Evolutionary conservation across 768 basidiomycete species (phyloP).

Genomic region (Kwoniella heveanensis): DNA sequence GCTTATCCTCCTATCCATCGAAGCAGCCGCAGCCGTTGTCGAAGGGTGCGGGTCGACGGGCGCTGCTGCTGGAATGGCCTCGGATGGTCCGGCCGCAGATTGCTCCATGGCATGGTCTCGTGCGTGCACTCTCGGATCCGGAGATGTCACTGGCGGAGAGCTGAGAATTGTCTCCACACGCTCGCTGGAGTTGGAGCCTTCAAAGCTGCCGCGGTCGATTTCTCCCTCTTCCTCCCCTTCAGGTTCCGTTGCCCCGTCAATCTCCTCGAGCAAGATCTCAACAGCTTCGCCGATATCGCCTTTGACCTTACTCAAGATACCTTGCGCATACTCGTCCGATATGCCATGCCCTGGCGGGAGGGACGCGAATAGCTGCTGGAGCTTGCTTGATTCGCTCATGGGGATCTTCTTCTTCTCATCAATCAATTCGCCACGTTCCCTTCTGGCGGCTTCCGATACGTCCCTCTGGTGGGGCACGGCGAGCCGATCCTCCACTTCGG

Average conservation of each 20-base stretch:
- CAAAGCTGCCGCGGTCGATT: not conserved
- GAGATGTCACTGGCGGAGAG: not conserved
- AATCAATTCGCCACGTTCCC: slow-evolving; percentile 30
- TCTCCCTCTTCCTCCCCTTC: slow-evolving; percentile 1
- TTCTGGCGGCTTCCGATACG: slow-evolving; percentile 30
- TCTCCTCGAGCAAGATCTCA: slow-evolving; percentile 43
- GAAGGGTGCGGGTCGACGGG: not conserved
- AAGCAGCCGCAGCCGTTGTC: not conserved
- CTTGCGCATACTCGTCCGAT: slow-evolving; percentile 14
- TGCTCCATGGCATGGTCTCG: not conserved
- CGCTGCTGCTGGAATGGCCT: not conserved
- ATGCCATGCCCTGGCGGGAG: slow-evolving; percentile 37
- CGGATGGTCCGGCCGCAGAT: not conserved
- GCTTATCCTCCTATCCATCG: not conserved
- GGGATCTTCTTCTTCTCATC: slow-evolving; percentile 10
- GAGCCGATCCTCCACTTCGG: slow-evolving; percentile 43
- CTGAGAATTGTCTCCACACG: slow-evolving; percentile 23
- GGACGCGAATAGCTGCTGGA: slow-evolving; percentile 24
- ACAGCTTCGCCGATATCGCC: slow-evolving; percentile 43
- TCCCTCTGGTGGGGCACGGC: slow-evolving; percentile 44
- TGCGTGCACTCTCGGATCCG: not conserved
- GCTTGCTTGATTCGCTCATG: not conserved
- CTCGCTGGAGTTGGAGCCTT: slow-evolving; percentile 14
- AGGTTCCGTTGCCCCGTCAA: slow-evolving; percentile 9
- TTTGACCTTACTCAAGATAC: slow-evolving; percentile 29